Conservation (phyloP, 2,329 filamentous ascomycete species). For the Daldinia eschscholtzii region DNA sequence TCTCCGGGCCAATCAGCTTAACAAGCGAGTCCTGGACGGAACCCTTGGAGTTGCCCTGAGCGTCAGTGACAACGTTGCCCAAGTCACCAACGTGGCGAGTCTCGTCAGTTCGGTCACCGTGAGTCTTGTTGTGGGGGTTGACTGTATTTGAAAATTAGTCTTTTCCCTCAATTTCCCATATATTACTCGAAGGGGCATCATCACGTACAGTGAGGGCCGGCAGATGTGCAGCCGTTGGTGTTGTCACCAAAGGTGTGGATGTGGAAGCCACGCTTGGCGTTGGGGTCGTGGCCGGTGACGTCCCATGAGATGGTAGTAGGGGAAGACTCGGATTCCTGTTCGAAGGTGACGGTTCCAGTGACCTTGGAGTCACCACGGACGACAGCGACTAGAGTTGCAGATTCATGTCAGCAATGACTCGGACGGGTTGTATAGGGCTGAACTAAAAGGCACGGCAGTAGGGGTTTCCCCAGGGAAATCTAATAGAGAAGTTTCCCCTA, state of each 20-base stretch:
- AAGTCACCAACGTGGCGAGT: constrained; percentile 96
- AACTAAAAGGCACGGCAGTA: constrained; percentile 35
- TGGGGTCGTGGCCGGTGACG: constrained; percentile 91
- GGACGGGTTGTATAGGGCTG: constrained; percentile 23
- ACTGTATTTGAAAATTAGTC: constrained; percentile 64
- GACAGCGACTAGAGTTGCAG: constrained; percentile 79
- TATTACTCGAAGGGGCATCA: neutral
- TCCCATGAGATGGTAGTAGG: constrained; percentile 92
- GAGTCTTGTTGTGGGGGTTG: constrained; percentile 94
- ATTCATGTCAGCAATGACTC: constrained; percentile 46
- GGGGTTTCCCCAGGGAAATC: constrained; percentile 43
- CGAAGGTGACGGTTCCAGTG: constrained; percentile 92
- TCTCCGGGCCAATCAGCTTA: constrained; percentile 96
- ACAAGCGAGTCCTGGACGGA: constrained; percentile 82
- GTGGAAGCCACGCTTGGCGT: constrained; percentile 98
- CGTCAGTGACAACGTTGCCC: constrained; percentile 97
- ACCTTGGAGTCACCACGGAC: constrained; percentile 98
- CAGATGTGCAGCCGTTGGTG: constrained; percentile 99
- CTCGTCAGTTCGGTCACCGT: constrained; percentile 87
- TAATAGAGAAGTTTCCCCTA: constrained; percentile 2
- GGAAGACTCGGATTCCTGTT: constrained; percentile 85
- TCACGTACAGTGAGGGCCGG: constrained; percentile 92
- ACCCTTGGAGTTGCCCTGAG: constrained; percentile 89
- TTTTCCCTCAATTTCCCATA: constrained; percentile 14
- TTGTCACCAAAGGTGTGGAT: constrained; percentile 99